A percentile compares a stretch with the other conserved stretches of the same genome.
phyloP scores from a whole-genome alignment of 2,329 filamentous ascomycete species.

The Alternaria panax region DNA sequence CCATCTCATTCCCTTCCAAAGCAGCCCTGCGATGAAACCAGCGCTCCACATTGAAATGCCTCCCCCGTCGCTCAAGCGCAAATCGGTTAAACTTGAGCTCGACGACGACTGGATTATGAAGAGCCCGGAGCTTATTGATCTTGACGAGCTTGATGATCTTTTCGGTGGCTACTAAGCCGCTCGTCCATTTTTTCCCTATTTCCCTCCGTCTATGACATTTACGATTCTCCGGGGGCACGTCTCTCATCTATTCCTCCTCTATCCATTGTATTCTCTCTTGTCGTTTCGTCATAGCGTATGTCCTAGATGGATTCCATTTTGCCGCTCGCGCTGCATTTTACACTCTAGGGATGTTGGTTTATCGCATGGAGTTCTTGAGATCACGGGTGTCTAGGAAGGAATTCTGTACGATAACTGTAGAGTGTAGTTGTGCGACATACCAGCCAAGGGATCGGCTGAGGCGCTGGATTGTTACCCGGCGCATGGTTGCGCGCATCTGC shows the following conservation, averaged over 20 bases:
- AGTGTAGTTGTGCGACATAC: slow-evolving; percentile 32
- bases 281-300: slow-evolving; percentile 28
- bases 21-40: slow-evolving; percentile 57
- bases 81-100: slow-evolving; percentile 42
- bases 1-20: slow-evolving; percentile 50
- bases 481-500: slow-evolving; percentile 18
- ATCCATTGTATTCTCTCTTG: slow-evolving; percentile 26
- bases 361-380: slow-evolving; percentile 41
- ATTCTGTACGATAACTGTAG: slow-evolving; percentile 42
- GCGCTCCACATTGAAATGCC: slow-evolving; percentile 45
- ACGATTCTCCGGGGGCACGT: slow-evolving; percentile 41
- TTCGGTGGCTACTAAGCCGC: slow-evolving; percentile 17
- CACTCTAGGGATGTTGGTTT: slow-evolving; percentile 33
- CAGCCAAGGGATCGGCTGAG: slow-evolving; percentile 30
- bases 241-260: slow-evolving; percentile 36
- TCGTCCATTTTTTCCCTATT: slow-evolving; percentile 10
- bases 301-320: slow-evolving; percentile 41
- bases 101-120: slow-evolving; percentile 54
- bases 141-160: slow-evolving; percentile 74
- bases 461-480: slow-evolving; percentile 42
- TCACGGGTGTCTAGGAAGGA: slow-evolving; percentile 33
- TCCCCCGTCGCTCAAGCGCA: slow-evolving; percentile 40
- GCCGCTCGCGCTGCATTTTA: slow-evolving; percentile 43
- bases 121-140: slow-evolving; percentile 86
- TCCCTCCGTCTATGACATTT: slow-evolving; percentile 31